Conservation (phyloP, 768 basidiomycete genomes). For the Neoboletus magnificus region DNA sequence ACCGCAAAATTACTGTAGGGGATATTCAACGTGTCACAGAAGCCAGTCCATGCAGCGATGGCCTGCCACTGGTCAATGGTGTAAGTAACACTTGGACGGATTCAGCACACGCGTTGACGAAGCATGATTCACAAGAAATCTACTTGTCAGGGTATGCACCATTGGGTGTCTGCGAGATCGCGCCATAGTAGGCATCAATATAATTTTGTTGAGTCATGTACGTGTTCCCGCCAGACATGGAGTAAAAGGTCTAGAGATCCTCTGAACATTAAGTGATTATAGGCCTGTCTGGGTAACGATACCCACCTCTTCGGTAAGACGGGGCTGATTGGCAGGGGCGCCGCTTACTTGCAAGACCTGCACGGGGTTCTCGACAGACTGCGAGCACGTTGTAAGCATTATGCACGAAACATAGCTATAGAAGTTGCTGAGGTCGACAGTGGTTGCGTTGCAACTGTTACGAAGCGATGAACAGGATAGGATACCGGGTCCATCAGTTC, state of each 20-base stretch:
- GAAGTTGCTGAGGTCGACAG: slow-evolving; percentile 15
- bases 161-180: slow-evolving; percentile 16
- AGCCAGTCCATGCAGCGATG: slow-evolving; percentile 24
- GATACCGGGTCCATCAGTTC: too few relatives aligned
- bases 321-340: slow-evolving; percentile 18
- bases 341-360: slow-evolving; percentile 1
- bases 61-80: slow-evolving; percentile 11
- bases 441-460: slow-evolving; percentile 19
- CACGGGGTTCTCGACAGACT: too few relatives aligned
- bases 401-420: slow-evolving; percentile 19
- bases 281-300: background rate
- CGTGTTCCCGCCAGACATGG: slow-evolving; percentile 18
- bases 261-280: background rate
- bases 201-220: slow-evolving; percentile 24
- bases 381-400: slow-evolving; percentile 17
- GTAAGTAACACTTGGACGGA: slow-evolving; percentile 3
- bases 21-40: slow-evolving; percentile 19
- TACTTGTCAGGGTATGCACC: slow-evolving; percentile 19
- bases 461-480: slow-evolving; percentile 16
- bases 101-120: background rate
- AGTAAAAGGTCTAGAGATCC: slow-evolving; percentile 11
- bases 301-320: slow-evolving; percentile 15
- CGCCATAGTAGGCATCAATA: slow-evolving; percentile 20
- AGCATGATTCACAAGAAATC: background rate
- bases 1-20: slow-evolving; percentile 22